Evolutionary conservation across 2,329 filamentous ascomycete species (phyloP).

Genomic region (Venturia aucupariae): DNA sequence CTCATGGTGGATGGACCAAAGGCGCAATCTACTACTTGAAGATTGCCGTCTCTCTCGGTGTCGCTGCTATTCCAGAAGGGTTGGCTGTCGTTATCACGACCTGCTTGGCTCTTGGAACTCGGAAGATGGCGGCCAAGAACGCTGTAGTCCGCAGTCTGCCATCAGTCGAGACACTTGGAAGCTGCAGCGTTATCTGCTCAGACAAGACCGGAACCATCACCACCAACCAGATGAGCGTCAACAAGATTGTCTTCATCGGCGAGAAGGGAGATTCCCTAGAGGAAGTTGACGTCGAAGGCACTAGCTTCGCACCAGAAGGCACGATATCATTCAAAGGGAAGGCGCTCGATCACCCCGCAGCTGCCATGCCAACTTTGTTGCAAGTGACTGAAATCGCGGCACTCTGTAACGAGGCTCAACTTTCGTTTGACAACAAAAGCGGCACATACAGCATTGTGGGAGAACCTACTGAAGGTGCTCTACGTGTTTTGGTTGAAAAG

Average conservation of each 20-base stretch:
- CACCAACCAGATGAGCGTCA: constrained; percentile 99
- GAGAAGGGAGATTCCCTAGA: constrained; percentile 65
- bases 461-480: constrained; percentile 89
- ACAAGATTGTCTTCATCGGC: constrained; percentile 77
- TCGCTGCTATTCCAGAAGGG: constrained; percentile 95
- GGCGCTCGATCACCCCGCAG: constrained; percentile 56
- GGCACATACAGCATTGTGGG: constrained; percentile 73
- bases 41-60: constrained; percentile 95
- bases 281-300: constrained; percentile 84
- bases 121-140: constrained; percentile 98
- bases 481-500: constrained; percentile 88
- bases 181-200: constrained; percentile 98
- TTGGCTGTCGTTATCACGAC: constrained; percentile 98
- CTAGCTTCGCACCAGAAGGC: constrained; percentile 81
- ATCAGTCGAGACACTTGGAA: constrained; percentile 94
- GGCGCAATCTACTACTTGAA: constrained; percentile 99
- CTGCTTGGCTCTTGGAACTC: constrained; percentile 86
- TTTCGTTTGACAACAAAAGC: constrained; percentile 71
- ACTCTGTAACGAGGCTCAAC: constrained; percentile 80
- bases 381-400: constrained; percentile 64
- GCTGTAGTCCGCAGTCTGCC: constrained; percentile 92
- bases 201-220: constrained; percentile 98
- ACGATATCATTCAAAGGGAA: constrained; percentile 61
- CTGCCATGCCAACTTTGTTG: constrained; percentile 64
- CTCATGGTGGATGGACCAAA: constrained; percentile 88